Evolutionary conservation across 2,329 filamentous ascomycete species (phyloP).

Genomic region (Fonsecaea pedrosoi): DNA sequence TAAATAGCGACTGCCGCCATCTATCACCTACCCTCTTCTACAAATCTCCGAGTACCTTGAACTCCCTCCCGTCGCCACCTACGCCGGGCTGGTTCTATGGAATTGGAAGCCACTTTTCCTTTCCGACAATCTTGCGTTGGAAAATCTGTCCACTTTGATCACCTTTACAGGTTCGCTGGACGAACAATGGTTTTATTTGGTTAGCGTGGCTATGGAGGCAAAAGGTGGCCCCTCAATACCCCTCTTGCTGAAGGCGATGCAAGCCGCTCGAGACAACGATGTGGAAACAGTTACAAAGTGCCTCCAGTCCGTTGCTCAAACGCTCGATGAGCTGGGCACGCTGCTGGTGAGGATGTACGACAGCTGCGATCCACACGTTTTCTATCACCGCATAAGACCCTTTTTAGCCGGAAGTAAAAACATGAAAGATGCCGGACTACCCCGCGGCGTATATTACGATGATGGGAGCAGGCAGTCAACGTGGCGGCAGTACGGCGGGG

Average conservation of each 20-base stretch:
- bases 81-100: constrained; percentile 90
- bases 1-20: constrained; percentile 71
- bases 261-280: constrained; percentile 75
- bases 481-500: constrained; percentile 87
- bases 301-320: constrained; percentile 83
- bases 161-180: constrained; percentile 95
- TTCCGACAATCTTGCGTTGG: constrained; percentile 80
- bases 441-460: constrained; percentile 86
- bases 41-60: constrained; percentile 78
- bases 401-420: constrained; percentile 97
- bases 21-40: constrained; percentile 83
- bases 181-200: constrained; percentile 98
- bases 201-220: constrained; percentile 94
- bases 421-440: constrained; percentile 92
- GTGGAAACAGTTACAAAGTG: constrained; percentile 74
- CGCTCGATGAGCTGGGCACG: constrained; percentile 79
- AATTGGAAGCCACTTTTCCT: constrained; percentile 94
- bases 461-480: constrained; percentile 69
- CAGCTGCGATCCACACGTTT: constrained; percentile 89
- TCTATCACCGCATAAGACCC: constrained; percentile 94
- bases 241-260: constrained; percentile 85
- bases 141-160: constrained; percentile 84
- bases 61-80: constrained; percentile 90
- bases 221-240: constrained; percentile 85
- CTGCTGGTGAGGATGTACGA: constrained; percentile 92